Base-by-base conservation (phyloP, 768 basidiomycete species). In the Daedaleopsis sinensis region DNA sequence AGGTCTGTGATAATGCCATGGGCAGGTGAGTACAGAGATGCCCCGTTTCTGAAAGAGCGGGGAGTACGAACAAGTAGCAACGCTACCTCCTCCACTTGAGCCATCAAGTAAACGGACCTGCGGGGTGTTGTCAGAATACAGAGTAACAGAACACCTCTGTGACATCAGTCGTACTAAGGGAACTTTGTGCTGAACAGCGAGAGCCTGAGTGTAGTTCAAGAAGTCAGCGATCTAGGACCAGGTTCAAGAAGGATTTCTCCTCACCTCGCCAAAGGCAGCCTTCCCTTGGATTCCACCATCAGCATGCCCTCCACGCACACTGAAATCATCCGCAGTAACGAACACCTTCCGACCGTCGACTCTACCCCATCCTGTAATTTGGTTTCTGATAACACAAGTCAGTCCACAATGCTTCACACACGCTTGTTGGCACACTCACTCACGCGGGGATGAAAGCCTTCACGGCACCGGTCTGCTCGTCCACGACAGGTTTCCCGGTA, bases 51-150 rank as follows among this genome's bases (percentile, higher is more conserved):
- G 27, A 32, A 32, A 32, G 7, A 3, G 27, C 27, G 27, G 3
- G 27, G 27, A 51, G 38, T 32, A 59, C 61, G n/a, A 11, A 65
- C 64, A 65, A 2, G 57, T 62, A 1, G 57, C 61, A 1, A 65
- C 64, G 50, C 64, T 65, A 2, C 64, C 64, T 3, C 64, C 64
- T 49, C 64, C 64, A 21, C 64, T 65, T n/a, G 64, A 65, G 12
- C 64, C 64, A 32, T 65, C 64, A 8, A 65, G 55, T 16, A 65
- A 38, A 24, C 64, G 64, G 15, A 65, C 56, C 64, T 65, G 16
- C 2, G 23, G 1, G 8, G 7, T 3, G 15, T 32, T 16, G 23
- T 4, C 24, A 53, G n/a, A 15, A 15, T 36, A 27, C n/a, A 21
- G 39, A 13, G 5, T 18, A 13, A n/a, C 9, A 24, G 12, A 16